Percentiles rank a stretch among this genome's conserved stretches.
These are phyloP conservation scores for Artomyces pyxidatus DNA, from an alignment of 768 basidiomycete genomes.

Conservation along the genomic window DNA sequence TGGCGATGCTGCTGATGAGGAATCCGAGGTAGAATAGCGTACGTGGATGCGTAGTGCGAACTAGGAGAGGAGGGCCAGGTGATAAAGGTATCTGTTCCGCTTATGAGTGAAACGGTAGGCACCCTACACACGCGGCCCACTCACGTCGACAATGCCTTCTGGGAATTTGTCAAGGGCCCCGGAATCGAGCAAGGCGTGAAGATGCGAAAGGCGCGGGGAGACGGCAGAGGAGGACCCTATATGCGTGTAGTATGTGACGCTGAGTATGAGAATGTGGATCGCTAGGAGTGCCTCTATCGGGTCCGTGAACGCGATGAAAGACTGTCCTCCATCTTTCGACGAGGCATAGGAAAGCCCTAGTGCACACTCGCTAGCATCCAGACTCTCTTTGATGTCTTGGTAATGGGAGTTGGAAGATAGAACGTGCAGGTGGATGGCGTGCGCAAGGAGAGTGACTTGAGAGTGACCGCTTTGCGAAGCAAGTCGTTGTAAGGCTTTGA, in stretches of 20 bases:
- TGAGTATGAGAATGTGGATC: conserved; percentile 55
- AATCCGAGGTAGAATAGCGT: conserved; percentile 57
- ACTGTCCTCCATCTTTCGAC: conserved; percentile 1
- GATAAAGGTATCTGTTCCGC: conserved; percentile 23
- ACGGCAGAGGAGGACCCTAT: conserved; percentile 40
- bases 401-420: conserved; percentile 49
- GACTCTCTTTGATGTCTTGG: conserved; percentile 40
- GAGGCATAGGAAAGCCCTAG: conserved; percentile 33
- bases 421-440: conserved; percentile 49
- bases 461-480: conserved; percentile 29
- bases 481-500: conserved; percentile 26
- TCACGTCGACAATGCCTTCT: conserved; percentile 33
- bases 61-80: conserved; percentile 35
- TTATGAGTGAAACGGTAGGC: not conserved
- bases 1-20: conserved; percentile 56
- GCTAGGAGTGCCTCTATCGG: conserved; percentile 32
- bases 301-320: conserved; percentile 25
- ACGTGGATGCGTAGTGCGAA: conserved; percentile 63
- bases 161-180: conserved; percentile 35
- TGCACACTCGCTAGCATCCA: conserved; percentile 40
- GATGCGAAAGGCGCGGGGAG: conserved; percentile 40
- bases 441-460: conserved; percentile 40
- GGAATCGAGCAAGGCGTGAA: conserved; percentile 64
- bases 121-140: conserved; percentile 13
- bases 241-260: conserved; percentile 56